These are phyloP conservation scores for Fusarium nisikadoi DNA, from an alignment of 2,329 filamentous ascomycete species.

Conservation along the genomic window DNA sequence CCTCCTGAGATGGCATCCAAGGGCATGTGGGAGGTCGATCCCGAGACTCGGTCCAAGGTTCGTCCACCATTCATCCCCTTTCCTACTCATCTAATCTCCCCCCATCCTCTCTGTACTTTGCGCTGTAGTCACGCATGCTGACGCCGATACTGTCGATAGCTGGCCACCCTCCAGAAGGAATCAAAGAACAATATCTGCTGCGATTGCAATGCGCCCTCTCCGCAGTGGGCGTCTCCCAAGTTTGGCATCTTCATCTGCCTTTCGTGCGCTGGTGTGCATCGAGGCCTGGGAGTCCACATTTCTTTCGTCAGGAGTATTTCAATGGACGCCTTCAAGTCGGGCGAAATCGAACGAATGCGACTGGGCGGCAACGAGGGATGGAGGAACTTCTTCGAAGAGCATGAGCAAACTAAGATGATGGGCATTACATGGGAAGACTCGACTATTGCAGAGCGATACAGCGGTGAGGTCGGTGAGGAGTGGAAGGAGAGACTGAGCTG, in stretches of 20 bases:
- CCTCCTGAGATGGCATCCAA: constrained; percentile 69
- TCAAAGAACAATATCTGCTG: constrained; percentile 91
- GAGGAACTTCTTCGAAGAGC: constrained; percentile 85
- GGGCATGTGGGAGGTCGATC: constrained; percentile 98
- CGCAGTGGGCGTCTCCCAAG: constrained; percentile 98
- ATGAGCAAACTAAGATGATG: constrained; percentile 72
- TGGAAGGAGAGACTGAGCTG: constrained; percentile 91
- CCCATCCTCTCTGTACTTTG: not conserved
- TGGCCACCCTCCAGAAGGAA: constrained; percentile 90
- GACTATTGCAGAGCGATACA: constrained; percentile 90
- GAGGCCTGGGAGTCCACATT: constrained; percentile 95
- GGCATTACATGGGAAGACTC: constrained; percentile 84
- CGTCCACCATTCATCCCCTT: constrained; percentile 33
- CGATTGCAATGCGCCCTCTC: constrained; percentile 94
- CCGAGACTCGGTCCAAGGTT: constrained; percentile 95
- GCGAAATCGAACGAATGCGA: constrained; percentile 94
- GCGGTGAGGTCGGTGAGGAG: constrained; percentile 90
- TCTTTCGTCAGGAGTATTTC: constrained; percentile 97
- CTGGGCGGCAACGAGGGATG: constrained; percentile 89
- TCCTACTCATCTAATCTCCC: constrained; percentile 1
- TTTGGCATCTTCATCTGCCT: constrained; percentile 99
- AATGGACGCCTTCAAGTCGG: constrained; percentile 97
- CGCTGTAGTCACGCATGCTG: constrained; percentile 21
- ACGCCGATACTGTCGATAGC: constrained; percentile 59
- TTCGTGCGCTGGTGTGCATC: constrained; percentile 92